A percentile compares a stretch with the other conserved stretches of the same genome.
phyloP scores from a whole-genome alignment of 768 basidiomycete genomes.

The Leucocoprinus sp. region DNA sequence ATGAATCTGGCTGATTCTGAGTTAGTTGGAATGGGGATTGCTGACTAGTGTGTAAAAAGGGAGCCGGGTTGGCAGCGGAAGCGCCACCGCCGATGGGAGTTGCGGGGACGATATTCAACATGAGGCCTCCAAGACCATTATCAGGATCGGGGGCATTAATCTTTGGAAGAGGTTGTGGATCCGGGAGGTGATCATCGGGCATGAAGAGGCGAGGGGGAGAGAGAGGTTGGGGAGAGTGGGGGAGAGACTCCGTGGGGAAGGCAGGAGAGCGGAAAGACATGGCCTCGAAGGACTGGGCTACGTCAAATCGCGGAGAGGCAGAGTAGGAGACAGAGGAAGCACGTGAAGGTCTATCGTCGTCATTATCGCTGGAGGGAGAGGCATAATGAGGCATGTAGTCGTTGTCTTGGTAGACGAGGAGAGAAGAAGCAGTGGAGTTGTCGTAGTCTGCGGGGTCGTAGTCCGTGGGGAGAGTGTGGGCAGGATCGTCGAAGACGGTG shows the following conservation, averaged over 20 bases:
- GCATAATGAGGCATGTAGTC: conserved; percentile 33
- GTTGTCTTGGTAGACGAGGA: conserved; percentile 53
- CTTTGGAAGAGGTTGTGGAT: conserved; percentile 22
- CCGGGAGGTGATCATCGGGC: conserved; percentile 33
- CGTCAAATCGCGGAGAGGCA: conserved; percentile 49
- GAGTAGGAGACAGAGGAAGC: conserved; percentile 58
- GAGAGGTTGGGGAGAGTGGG: conserved; percentile 49
- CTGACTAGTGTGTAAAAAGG: conserved; percentile 49
- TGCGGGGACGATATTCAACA: conserved; percentile 74
- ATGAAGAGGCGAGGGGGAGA: conserved; percentile 53
- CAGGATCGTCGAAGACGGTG: conserved; percentile 38
- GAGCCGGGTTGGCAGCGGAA: conserved; percentile 30
- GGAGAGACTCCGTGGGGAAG: too few relatives aligned
- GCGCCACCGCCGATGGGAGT: conserved; percentile 68
- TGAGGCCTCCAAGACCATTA: conserved; percentile 41
- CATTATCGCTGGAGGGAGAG: conserved; percentile 52
- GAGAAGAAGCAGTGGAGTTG: conserved; percentile 34
- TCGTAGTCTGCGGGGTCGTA: conserved; percentile 78
- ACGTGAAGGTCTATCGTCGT: conserved; percentile 43
- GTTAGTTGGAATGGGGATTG: conserved; percentile 14
- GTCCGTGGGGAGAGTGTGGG: conserved; percentile 30
- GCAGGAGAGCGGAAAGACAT: conserved; percentile 38
- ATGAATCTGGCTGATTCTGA: conserved; percentile 8
- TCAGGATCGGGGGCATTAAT: conserved; percentile 34
- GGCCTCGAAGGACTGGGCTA: conserved; percentile 52